phyloP scores from a whole-genome alignment of 2,329 filamentous ascomycete genomes.

The Bretziella fagacearum region DNA sequence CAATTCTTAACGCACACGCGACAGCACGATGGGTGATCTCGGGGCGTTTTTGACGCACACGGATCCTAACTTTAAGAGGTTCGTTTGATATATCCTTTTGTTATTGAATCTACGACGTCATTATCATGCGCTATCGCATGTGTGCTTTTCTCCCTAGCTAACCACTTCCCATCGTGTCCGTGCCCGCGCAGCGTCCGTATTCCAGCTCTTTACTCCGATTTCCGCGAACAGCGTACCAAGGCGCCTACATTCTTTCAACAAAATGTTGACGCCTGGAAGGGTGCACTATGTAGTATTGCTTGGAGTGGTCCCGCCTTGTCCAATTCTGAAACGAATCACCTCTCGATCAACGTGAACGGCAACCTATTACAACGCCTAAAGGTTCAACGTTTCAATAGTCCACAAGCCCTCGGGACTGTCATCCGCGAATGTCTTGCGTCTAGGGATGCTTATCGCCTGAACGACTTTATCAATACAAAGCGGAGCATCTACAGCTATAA shows the following conservation, averaged over 20 bases:
- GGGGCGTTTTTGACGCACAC: conserved; percentile 46
- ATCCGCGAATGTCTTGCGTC: conserved; percentile 55
- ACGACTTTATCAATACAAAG: conserved; percentile 46
- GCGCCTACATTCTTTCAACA: conserved; percentile 76
- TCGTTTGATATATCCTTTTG: conserved; percentile 13
- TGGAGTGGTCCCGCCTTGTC: conserved; percentile 38
- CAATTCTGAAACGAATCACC: conserved; percentile 27
- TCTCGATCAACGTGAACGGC: conserved; percentile 40
- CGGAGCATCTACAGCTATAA: conserved; percentile 54
- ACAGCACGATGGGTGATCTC: conserved; percentile 43
- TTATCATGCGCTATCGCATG: not conserved
- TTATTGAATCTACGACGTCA: not conserved
- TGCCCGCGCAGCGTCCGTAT: conserved; percentile 46
- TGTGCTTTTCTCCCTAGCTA: not conserved
- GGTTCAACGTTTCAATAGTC: conserved; percentile 61
- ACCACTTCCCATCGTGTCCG: not conserved
- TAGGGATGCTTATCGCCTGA: conserved; percentile 51
- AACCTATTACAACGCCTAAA: conserved; percentile 55
- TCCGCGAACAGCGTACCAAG: conserved; percentile 51
- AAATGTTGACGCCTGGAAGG: conserved; percentile 65
- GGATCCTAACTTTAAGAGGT: conserved; percentile 46
- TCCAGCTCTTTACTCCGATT: conserved; percentile 78
- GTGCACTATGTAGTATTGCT: conserved; percentile 52
- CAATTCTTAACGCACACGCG: not conserved
- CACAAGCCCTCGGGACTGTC: conserved; percentile 63